These are phyloP conservation scores for Trichothecium sympodiale DNA, from an alignment of 2,329 filamentous ascomycete species.

Conservation along the genomic window DNA sequence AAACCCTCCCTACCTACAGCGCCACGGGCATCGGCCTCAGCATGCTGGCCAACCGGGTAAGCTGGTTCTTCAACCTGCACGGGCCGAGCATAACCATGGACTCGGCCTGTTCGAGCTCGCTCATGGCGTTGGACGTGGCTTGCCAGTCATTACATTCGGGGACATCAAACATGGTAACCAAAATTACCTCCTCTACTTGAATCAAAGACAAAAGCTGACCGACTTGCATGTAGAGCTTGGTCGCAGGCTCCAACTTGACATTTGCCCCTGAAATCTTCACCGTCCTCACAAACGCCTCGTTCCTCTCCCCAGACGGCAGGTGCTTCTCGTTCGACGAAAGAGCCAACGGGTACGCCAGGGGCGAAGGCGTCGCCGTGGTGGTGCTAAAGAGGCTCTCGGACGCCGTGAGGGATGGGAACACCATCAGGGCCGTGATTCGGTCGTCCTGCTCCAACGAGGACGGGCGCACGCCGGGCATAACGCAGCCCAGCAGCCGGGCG, in stretches of 20 bases:
- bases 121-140: slow-evolving; percentile 16
- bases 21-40: slow-evolving; percentile 16
- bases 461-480: slow-evolving; percentile 27
- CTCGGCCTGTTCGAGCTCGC: slow-evolving; percentile 25
- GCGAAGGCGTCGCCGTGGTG: slow-evolving; percentile 23
- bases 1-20: slow-evolving; percentile 9
- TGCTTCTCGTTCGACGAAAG: slow-evolving; percentile 13
- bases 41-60: slow-evolving; percentile 23
- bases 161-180: slow-evolving; percentile 25
- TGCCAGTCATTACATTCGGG: slow-evolving; percentile 25
- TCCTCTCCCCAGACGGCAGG: not conserved
- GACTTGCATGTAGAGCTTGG: too few species aligned
- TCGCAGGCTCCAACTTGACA: not conserved
- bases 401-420: slow-evolving; percentile 28
- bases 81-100: slow-evolving; percentile 21
- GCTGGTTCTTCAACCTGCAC: slow-evolving; percentile 23
- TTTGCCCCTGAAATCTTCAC: not conserved
- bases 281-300: slow-evolving; percentile 16
- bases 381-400: slow-evolving; percentile 28
- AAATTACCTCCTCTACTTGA: not conserved
- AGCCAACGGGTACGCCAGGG: slow-evolving; percentile 29
- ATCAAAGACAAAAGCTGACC: slow-evolving; percentile 24
- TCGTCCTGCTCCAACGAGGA: slow-evolving; percentile 22
- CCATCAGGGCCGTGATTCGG: slow-evolving; percentile 20
- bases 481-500: slow-evolving; percentile 19